Conservation (phyloP, 345 rosid species). For the Euphorbia pulcherrima region DNA sequence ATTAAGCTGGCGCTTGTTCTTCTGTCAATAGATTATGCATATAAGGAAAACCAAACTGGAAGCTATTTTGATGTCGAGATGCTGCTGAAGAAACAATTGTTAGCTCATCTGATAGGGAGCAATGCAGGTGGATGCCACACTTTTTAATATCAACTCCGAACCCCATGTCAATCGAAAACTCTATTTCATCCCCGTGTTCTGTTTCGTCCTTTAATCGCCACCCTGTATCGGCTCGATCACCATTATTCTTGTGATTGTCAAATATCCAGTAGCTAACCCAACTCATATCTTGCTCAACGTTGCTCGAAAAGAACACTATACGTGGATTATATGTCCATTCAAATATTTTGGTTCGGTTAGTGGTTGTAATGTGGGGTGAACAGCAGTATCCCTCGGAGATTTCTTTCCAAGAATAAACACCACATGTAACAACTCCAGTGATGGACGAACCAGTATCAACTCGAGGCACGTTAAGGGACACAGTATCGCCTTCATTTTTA, state of each 20-base stretch:
- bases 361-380: neutral
- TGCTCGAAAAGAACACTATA: neutral
- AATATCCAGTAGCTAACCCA: conserved; percentile 25
- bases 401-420: neutral
- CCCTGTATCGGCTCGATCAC: neutral
- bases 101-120: neutral
- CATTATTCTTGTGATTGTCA: neutral
- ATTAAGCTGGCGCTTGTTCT: neutral
- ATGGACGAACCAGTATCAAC: no score
- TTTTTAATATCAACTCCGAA: neutral
- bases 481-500: neutral
- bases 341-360: conserved; percentile 1
- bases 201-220: conserved; percentile 7
- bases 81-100: neutral
- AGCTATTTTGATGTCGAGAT: conserved; percentile 6
- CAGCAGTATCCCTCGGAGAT: neutral
- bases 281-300: conserved; percentile 5
- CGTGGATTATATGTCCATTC: conserved; percentile 14
- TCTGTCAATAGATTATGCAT: conserved; percentile 15
- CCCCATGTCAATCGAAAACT: no score
- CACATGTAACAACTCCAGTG: conserved; percentile 2
- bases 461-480: conserved; percentile 3
- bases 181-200: conserved; percentile 15
- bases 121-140: conserved; percentile 13
- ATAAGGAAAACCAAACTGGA: neutral